Conservation (phyloP, 1,284 basidiomycete genomes). For the Fistulina hepatica region DNA sequence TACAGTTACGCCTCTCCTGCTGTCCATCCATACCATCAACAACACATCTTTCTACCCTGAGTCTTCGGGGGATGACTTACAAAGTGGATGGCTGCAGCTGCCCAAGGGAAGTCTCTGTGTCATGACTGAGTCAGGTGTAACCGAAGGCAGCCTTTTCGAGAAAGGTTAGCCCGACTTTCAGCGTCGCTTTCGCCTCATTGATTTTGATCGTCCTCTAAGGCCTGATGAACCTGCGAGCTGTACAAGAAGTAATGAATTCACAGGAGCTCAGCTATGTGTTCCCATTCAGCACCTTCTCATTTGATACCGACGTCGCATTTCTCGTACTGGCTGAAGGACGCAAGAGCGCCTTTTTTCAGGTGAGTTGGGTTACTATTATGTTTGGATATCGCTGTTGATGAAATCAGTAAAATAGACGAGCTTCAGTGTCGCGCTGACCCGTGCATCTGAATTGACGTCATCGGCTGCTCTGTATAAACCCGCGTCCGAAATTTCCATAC, state of each 20-base stretch:
- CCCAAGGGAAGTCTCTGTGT: slow-evolving; percentile 52
- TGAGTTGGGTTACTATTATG: slow-evolving; percentile 17
- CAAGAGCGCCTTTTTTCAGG: slow-evolving; percentile 59
- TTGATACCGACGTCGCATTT: slow-evolving; percentile 64
- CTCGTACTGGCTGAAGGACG: slow-evolving; percentile 58
- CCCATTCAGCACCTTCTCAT: slow-evolving; percentile 67
- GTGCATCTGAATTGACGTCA: slow-evolving; percentile 9
- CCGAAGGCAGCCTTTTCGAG: slow-evolving; percentile 57
- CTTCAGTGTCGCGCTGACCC: slow-evolving; percentile 8
- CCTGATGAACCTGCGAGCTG: slow-evolving; percentile 53
- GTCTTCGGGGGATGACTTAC: slow-evolving; percentile 63
- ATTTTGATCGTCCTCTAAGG: slow-evolving; percentile 28
- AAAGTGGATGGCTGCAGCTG: slow-evolving; percentile 68
- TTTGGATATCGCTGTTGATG: not conserved
- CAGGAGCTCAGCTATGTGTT: slow-evolving; percentile 75
- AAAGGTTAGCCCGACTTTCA: slow-evolving; percentile 33
- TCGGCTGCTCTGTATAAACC: slow-evolving; percentile 36
- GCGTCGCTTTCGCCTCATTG: too few species aligned
- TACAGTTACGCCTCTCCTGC: slow-evolving; percentile 35
- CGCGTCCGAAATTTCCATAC: slow-evolving; percentile 31
- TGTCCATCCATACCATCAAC: slow-evolving; percentile 55
- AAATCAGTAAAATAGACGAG: too few species aligned
- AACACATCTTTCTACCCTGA: slow-evolving; percentile 48
- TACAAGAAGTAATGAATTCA: slow-evolving; percentile 57
- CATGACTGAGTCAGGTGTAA: slow-evolving; percentile 56